Evolutionary conservation across 371 early-diverging fungal species (phyloP), one percentile per base, ranked within the genome.

Genomic region (Mortierella sp.): DNA sequence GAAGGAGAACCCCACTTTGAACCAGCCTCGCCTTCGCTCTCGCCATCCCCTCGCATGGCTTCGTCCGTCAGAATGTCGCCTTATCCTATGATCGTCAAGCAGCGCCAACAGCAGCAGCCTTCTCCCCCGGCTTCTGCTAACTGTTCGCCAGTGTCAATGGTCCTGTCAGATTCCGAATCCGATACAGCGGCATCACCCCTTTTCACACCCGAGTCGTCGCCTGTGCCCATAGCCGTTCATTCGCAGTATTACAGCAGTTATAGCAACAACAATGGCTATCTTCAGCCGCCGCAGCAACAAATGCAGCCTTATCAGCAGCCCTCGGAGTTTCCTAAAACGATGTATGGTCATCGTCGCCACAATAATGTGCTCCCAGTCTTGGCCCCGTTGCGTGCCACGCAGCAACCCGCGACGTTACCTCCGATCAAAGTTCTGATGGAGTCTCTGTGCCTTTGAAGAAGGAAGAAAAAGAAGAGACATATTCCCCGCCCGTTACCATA

Each of bases 141-240:
- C n/a, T 60, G 60, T 8, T 75, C 76, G 37, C 76, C 76, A n/a
- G 60, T 47, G 43, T 64, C 69, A 14, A 64, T 63, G 56, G 43
- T 53, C 46, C 53, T 73, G 57, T 75, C 75, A 4, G 75, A 73
- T 31, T 50, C 49, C 23, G 75, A 68, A 28, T 68, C 76, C 17
- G 76, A 69, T 43, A 42, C 70, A 1, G 21, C 55, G 12, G 12
- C 54, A 1, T 69, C 76, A 49, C 76, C 76, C 6, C 65, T 76
- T 17, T 76, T 76, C 44, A 76, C 76, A 0, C 76, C 76, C 26
- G 76, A 76, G 61, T 53, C 69, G n/a, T 75, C 76, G 11, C 76
- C 76, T 26, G 58, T 53, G 11, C 76, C 76, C 12, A 56, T 55
- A 43, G 14, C 50, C 30, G 24, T 4, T 31, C 56, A 30, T 26